These are phyloP conservation scores for Cruciata laevipes DNA, from an alignment of 257 asterid genomes.

Conservation along the genomic window DNA sequence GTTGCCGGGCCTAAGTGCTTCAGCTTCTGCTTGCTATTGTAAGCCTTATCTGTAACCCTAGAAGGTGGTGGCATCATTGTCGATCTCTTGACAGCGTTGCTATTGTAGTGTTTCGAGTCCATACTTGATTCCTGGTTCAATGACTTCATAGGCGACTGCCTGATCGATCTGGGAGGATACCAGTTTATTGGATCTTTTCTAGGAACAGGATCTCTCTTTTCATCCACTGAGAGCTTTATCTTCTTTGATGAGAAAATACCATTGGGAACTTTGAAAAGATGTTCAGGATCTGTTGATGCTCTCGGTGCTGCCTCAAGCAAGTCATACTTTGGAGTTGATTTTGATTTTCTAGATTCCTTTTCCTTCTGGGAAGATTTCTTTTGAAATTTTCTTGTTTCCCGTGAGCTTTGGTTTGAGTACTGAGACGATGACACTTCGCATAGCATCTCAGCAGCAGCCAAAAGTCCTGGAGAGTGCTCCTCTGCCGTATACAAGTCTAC, in stretches of 20 bases:
- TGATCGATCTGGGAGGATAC: conserved; percentile 33
- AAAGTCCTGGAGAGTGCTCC: conserved; percentile 35
- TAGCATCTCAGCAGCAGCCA: conserved; percentile 79
- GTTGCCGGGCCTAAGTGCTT: conserved; percentile 31
- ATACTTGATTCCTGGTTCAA: conserved; percentile 32
- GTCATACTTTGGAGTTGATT: conserved; percentile 41
- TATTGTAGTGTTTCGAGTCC: conserved; percentile 27
- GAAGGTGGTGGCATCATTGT: conserved; percentile 42
- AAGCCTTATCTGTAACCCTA: conserved; percentile 42
- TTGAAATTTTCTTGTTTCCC: conserved; percentile 24
- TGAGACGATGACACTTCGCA: conserved; percentile 47
- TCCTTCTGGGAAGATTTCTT: conserved; percentile 41
- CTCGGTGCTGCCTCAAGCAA: conserved; percentile 30
- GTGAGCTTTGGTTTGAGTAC: conserved; percentile 31
- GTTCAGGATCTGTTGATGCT: conserved; percentile 26
- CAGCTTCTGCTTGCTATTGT: conserved; percentile 39
- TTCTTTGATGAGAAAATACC: conserved; percentile 53
- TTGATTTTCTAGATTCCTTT: conserved; percentile 45
- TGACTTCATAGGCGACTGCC: conserved; percentile 51
- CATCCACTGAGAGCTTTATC: conserved; percentile 45
- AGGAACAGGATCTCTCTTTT: conserved; percentile 13
- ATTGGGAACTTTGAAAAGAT: conserved; percentile 28
- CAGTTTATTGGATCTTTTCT: conserved; percentile 35
- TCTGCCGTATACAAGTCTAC: conserved; percentile 23
- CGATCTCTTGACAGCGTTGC: conserved; percentile 45